phyloP scores from a whole-genome alignment of 192 early-diverging fungal species.

The Diversispora eburnea region DNA sequence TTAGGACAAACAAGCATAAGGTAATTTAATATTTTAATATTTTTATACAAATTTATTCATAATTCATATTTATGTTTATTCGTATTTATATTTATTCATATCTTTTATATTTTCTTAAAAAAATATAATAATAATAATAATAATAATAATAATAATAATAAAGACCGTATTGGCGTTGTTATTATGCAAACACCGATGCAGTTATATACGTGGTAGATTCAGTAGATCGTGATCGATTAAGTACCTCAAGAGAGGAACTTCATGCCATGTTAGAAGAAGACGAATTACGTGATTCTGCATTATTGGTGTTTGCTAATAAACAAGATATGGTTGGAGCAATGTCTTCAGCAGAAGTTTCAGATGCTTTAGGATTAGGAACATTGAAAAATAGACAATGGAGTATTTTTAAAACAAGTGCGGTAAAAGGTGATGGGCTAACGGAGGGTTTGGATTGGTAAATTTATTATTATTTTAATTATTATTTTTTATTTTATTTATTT shows the following conservation, averaged over 20 bases:
- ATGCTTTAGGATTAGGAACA: slow-evolving; percentile 75
- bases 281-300: slow-evolving; percentile 81
- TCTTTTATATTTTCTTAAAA: background rate
- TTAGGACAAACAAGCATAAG: slow-evolving; percentile 45
- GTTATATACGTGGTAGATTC: slow-evolving; percentile 98
- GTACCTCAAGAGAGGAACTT: slow-evolving; percentile 85
- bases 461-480: background rate
- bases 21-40: slow-evolving; percentile 28
- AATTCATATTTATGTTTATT: background rate
- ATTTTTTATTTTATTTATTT: background rate
- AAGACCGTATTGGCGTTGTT: slow-evolving; percentile 96
- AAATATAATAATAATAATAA: no score
- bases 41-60: no score
- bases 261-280: slow-evolving; percentile 93
- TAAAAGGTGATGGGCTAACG: slow-evolving; percentile 90
- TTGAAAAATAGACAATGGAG: slow-evolving; percentile 91
- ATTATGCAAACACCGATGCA: slow-evolving; percentile 98
- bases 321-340: slow-evolving; percentile 96
- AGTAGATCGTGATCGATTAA: slow-evolving; percentile 85
- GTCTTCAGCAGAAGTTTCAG: slow-evolving; percentile 83
- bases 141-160: no score
- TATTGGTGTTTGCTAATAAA: slow-evolving; percentile 97
- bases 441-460: slow-evolving; percentile 93
- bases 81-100: background rate
- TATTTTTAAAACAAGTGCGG: slow-evolving; percentile 90